Base-by-base conservation (phyloP, 148 eudicot species). In the Beta vulgaris region DNA sequence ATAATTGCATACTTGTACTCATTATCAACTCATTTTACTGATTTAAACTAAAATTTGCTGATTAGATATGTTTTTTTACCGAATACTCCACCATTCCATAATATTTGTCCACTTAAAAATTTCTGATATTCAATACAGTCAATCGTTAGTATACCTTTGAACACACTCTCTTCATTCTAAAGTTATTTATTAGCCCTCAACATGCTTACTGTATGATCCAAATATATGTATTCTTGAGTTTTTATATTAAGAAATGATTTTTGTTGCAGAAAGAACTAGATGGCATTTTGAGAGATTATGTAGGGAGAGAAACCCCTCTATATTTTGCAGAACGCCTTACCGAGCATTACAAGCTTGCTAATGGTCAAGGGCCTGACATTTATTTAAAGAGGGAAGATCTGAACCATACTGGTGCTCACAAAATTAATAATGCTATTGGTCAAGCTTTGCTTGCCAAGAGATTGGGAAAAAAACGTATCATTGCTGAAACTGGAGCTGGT, bases 401-500 rank as follows among this genome's bases (percentile, higher is more conserved):
- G 62, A 91, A 85, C 78, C 98, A 94, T 62, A 87, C 93, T 2
- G 98, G 98, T 51, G 91, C 98, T 37, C 96, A 94, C 87, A 91
- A 94, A 77, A 90, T 94, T 71, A 94, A 94, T 86, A 94, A 94
- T 81, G 97, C 97, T 16, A 79, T 94, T 69, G 98, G 91, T 82
- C 98, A 92, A 89, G 98, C 98, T 73, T 80, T 95, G 82, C 95
- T 95, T 60, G 99, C 99, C 46, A 92, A 89, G 79, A 85, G 84
- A 32, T 79, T 95, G 59, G 99, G 99, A 10, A 95, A 95, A 82
- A 73, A 88, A 65, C 97, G 99, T 48, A 92, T 95, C 51, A 95
- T 95, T 65, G 99, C 99, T 68, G 99, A 95, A 84, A 95, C 97
- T 69, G 99, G 99, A 71, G 99, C 99, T 54, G 99, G 99, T 71